Percentiles rank a stretch among this genome's conserved stretches.
These are phyloP conservation scores for Nemania sp. DNA, from an alignment of 2,329 filamentous ascomycete genomes.

Conservation along the genomic window DNA sequence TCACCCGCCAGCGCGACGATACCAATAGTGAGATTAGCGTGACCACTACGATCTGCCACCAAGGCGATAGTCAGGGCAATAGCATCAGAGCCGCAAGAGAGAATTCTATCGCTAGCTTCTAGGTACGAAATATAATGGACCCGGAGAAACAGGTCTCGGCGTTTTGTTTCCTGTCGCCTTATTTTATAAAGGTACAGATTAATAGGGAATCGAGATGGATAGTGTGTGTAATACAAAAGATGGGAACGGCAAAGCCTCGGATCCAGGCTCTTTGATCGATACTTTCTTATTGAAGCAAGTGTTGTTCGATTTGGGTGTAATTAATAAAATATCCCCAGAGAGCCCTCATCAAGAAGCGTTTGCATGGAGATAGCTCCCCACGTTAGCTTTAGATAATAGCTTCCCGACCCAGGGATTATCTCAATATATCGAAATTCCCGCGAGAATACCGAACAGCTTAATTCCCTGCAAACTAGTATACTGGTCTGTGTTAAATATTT, in stretches of 20 bases:
- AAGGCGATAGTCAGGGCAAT: slow-evolving; percentile 17
- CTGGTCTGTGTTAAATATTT: too few relatives aligned
- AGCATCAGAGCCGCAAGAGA: slow-evolving; percentile 23
- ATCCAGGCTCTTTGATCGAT: background rate
- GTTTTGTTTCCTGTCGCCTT: background rate
- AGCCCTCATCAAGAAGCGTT: background rate
- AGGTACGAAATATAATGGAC: background rate
- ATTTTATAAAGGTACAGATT: background rate
- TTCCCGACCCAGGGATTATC: background rate
- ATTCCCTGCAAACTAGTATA: too few relatives aligned
- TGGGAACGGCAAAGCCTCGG: background rate
- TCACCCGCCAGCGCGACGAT: slow-evolving; percentile 36
- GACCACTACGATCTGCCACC: slow-evolving; percentile 26
- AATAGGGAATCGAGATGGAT: background rate
- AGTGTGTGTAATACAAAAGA: background rate
- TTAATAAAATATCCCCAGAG: background rate
- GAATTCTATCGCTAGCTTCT: slow-evolving; percentile 20
- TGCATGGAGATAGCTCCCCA: background rate
- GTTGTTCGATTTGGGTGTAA: background rate
- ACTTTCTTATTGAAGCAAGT: background rate
- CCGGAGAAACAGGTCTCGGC: background rate
- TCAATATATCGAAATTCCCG: too few relatives aligned
- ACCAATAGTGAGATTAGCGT: slow-evolving; percentile 38
- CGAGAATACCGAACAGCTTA: too few relatives aligned
- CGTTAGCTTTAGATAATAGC: background rate